A percentile compares a stretch with the other conserved stretches of the same genome.
Conservation (phyloP, 139 green algal species). For the Spirogloea muscicola region DNA sequence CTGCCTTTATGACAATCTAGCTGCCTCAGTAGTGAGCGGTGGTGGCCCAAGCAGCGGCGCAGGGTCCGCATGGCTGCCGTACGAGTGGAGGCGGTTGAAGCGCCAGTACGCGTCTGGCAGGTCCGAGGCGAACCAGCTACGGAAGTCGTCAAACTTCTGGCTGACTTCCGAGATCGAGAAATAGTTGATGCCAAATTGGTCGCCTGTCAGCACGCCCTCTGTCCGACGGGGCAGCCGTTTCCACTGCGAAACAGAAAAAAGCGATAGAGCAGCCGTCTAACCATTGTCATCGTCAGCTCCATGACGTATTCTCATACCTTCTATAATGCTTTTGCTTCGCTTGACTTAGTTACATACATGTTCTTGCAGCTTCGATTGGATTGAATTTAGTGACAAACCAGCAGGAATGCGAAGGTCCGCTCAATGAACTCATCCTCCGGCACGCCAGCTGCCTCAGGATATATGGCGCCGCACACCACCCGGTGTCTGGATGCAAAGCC, state of each 20-base stretch:
- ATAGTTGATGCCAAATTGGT: slow-evolving; percentile 86
- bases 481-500: too few species aligned
- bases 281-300: too few species aligned
- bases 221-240: slow-evolving; percentile 41
- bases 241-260: slow-evolving; percentile 2
- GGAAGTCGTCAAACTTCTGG: slow-evolving; percentile 72
- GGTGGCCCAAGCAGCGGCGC: too few species aligned
- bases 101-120: slow-evolving; percentile 61
- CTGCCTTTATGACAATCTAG: too few species aligned
- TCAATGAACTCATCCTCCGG: slow-evolving; percentile 33
- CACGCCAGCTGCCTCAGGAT: slow-evolving; percentile 15
- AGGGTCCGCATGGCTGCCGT: slow-evolving; percentile 48
- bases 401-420: not conserved
- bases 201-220: slow-evolving; percentile 60
- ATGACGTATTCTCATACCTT: too few species aligned
- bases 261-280: not conserved
- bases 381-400: too few species aligned
- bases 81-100: slow-evolving; percentile 74
- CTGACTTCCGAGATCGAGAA: slow-evolving; percentile 78
- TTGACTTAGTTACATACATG: too few species aligned
- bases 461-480: slow-evolving; percentile 14
- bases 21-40: too few species aligned
- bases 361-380: too few species aligned
- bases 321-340: too few species aligned
- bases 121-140: slow-evolving; percentile 27